Percentiles rank a stretch among this genome's conserved stretches.
Conservation (phyloP, 768 basidiomycete species). For the Ramaria rubella region DNA sequence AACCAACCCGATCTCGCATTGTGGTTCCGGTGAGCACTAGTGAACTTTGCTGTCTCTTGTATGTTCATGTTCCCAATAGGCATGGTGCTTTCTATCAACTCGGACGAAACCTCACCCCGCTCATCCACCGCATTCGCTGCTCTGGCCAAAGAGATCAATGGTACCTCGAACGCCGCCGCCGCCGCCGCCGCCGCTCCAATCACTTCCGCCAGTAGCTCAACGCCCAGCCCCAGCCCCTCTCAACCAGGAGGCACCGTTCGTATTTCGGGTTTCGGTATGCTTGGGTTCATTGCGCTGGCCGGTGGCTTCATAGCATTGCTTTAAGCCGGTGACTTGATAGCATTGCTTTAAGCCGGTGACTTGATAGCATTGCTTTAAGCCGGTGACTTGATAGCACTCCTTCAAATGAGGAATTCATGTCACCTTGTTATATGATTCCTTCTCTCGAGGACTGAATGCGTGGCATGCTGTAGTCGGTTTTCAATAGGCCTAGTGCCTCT, state of each 20-base stretch:
- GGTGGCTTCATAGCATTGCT: slow-evolving; percentile 9
- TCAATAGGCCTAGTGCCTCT: too few species aligned
- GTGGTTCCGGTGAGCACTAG: slow-evolving; percentile 40
- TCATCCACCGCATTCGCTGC: slow-evolving; percentile 53
- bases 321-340: neutral
- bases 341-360: neutral
- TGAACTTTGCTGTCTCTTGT: slow-evolving; percentile 10
- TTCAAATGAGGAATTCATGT: too few species aligned
- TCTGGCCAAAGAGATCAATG: slow-evolving; percentile 49
- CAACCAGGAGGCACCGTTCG: neutral
- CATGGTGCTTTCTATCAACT: slow-evolving; percentile 48
- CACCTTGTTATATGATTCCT: too few species aligned
- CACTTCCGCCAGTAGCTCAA: slow-evolving; percentile 2
- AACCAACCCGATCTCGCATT: slow-evolving; percentile 14
- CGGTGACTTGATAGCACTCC: neutral
- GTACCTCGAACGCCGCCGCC: slow-evolving; percentile 33
- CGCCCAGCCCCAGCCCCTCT: slow-evolving; percentile 12
- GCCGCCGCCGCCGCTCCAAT: slow-evolving; percentile 19
- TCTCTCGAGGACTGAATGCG: too few species aligned
- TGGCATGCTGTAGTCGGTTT: too few species aligned
- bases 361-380: neutral
- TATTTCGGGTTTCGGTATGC: neutral
- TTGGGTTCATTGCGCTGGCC: slow-evolving; percentile 13
- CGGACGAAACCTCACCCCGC: slow-evolving; percentile 38
- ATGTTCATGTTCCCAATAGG: slow-evolving; percentile 16